Base-by-base conservation (phyloP, 768 basidiomycete genomes). In the Daedalea quercina region DNA sequence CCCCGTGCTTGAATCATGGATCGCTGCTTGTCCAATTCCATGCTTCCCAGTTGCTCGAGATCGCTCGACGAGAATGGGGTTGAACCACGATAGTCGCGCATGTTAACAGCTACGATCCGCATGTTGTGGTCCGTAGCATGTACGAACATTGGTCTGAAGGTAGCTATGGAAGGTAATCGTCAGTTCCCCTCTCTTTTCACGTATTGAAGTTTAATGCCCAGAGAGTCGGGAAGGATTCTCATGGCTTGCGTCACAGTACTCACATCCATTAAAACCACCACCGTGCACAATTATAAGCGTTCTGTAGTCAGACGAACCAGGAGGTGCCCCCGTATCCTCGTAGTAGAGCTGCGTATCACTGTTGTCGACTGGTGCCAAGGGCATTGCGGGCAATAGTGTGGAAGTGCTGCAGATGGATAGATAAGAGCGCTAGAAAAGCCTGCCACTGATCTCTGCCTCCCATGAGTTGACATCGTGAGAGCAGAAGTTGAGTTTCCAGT, bases 21-120 rank as follows among this genome's bases (percentile, higher is more conserved):
- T 3, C 50, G 54, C 26, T 56, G 56, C 7, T 33, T 37, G 8
- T 51, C 44, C 8, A 7, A 23, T 24, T 53, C 49, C 15, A 8
- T 15, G 22, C 40, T 47, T 13, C 34, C 12, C 6, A 57, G 22
- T 19, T 25, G 44, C 12, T 43, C 55, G 25, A 56, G 51, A 35
- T 68, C 66, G 8, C 51, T 44, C 7, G 51, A 13, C 1, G 60
- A 50, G 58, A 53, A 64, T 6, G 58, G 57, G 8, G 56, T 54
- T 3, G 67, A 60, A 13, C 66, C 61, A 0, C 60, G 61, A 34
- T 65, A 69, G 55, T 65, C 67, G 15, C 67, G 65, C 37, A 60
- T 47, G 48, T 62, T 66, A 1, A 65, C 31, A 11, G 56, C 43
- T 19, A 69, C 57, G 48, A 67, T 41, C 12, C 67, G 62, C 2